phyloP scores from a whole-genome alignment of 805 yeast genomes.

The Saturnispora serradocipensis region DNA sequence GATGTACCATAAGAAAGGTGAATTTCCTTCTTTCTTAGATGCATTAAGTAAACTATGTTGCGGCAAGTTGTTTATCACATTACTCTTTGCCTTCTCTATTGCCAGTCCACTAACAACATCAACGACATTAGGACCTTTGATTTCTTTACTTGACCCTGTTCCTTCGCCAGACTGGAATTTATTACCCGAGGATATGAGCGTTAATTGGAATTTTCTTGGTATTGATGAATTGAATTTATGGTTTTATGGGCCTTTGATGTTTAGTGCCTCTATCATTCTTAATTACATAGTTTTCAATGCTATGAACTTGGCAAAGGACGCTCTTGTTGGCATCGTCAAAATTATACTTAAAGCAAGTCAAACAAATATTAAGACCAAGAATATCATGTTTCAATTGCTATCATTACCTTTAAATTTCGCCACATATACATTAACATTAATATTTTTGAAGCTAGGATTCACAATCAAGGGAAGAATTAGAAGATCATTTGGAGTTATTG shows the following conservation, averaged over 20 bases:
- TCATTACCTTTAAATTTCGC: constrained; percentile 3
- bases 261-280: constrained; percentile 35
- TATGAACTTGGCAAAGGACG: constrained; percentile 14
- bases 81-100: constrained; percentile 23
- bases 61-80: constrained; percentile 21
- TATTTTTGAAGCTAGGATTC: constrained; percentile 5
- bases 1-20: constrained; percentile 23
- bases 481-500: constrained; percentile 11
- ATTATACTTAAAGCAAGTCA: neutral
- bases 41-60: constrained; percentile 35
- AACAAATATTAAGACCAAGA: neutral
- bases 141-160: constrained; percentile 41
- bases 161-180: constrained; percentile 31
- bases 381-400: neutral
- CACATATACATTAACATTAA: neutral
- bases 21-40: constrained; percentile 36
- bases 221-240: constrained; percentile 46
- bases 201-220: constrained; percentile 62
- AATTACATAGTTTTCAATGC: constrained; percentile 30
- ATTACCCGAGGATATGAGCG: constrained; percentile 14
- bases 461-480: constrained; percentile 3
- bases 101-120: constrained; percentile 29
- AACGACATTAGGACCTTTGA: constrained; percentile 34
- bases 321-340: neutral
- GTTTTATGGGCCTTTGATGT: constrained; percentile 52